A percentile compares a stretch with the other conserved stretches of the same genome.
Conservation (phyloP, 2,329 filamentous ascomycete species). For the Graphilbum sp. region DNA sequence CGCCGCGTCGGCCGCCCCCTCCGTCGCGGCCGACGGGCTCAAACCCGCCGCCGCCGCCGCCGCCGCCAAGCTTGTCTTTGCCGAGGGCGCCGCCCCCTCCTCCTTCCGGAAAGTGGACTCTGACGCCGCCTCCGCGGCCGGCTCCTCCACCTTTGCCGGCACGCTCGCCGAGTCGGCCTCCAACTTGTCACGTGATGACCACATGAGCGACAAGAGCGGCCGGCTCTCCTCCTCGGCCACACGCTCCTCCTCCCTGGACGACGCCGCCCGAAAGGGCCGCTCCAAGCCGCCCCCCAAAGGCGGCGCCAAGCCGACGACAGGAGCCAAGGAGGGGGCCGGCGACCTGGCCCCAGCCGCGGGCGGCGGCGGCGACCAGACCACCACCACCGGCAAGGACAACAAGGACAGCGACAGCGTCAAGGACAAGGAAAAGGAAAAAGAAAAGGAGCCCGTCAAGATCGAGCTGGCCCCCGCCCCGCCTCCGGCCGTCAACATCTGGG, state of each 20-base stretch:
- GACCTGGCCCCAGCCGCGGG: no score
- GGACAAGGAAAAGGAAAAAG: no score
- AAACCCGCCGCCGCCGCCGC: not conserved
- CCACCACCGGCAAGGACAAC: constrained; percentile 10
- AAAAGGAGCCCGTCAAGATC: constrained; percentile 40
- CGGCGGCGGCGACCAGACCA: not conserved
- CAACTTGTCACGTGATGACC: constrained; percentile 13
- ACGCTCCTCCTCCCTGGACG: constrained; percentile 22
- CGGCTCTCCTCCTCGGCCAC: not conserved
- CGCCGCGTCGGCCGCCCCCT: not conserved
- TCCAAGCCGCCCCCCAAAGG: no score
- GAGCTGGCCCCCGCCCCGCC: constrained; percentile 66
- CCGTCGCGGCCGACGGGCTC: not conserved
- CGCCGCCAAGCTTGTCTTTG: not conserved
- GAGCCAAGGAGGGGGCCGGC: no score
- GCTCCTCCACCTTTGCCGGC: constrained; percentile 15
- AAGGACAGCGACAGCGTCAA: constrained; percentile 9
- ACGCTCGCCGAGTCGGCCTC: constrained; percentile 15
- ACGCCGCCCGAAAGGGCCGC: constrained; percentile 45
- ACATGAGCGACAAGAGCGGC: constrained; percentile 22
- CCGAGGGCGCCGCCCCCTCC: constrained; percentile 1
- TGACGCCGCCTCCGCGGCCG: constrained; percentile 14
- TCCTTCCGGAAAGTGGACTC: constrained; percentile 8
- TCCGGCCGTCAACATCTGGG: constrained; percentile 79
- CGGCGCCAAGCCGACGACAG: no score